Evolutionary conservation across 345 rosid genomes (phyloP), one percentile per base, ranked within the genome.

Genomic region (Pugionium cornutum): DNA sequence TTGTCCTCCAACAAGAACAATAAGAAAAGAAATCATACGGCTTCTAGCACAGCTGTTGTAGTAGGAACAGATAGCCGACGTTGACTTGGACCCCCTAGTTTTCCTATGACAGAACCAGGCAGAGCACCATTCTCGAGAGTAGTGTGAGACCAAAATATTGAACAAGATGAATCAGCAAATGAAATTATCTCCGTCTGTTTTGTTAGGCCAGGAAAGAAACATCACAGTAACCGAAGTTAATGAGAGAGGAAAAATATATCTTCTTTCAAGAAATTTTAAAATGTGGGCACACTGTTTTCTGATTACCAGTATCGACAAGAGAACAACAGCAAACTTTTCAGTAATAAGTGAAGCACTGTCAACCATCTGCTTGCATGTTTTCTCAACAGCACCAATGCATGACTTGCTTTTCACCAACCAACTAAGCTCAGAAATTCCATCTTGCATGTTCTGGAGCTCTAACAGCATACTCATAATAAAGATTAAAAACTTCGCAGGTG

Each of bases 31-130:
- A 61, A 72, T 34, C 76, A 74, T 89, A 89, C 98, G 73, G 97
- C 89, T 83, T 84, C 85, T 72, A 92, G 76, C 53, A 86, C 92
- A 66, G 80, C 70, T 66, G 92, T 78, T 47, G 94, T 80, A 58
- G 80, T 77, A 44, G 83, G 78, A 66, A 77, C 67, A 26, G 94
- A 80, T 73, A 92, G 74, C 52, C 98, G 85, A 6, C 97, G 92
- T 76, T 89, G 98, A 87, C 97, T 92, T 57, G 89, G 98, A 29
- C 98, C 98, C 50, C 96, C 98, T 58, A 92, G 88, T 78, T 80
- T 92, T 75, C 98, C 98, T 63, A 58, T 79, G 30, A 92, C 84
- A 53, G 95, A 81, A 73, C 85, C 63, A 68, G 98, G 88, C 59
- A 92, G 75, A 71, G 62, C 74, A 32, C 75, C 63, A 57, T 77